Conservation (phyloP, 2,329 filamentous ascomycete species). For the Cadophora luteo-olivacea region DNA sequence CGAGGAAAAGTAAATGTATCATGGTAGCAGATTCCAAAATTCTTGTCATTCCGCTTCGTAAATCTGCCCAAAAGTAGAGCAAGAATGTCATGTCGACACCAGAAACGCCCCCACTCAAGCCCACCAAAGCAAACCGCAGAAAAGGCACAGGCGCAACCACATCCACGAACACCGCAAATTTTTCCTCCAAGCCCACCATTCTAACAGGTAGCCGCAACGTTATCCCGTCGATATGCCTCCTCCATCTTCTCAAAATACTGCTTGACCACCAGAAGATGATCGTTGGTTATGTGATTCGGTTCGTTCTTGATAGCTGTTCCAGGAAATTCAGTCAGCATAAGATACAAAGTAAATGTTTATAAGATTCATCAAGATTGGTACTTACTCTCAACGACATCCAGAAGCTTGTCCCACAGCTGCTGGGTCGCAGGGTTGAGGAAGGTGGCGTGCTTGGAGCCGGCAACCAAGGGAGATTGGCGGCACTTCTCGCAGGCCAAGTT, state of each 20-base stretch:
- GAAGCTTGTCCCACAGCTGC: too few species aligned
- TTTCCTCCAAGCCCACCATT: not conserved
- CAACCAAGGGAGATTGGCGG: too few species aligned
- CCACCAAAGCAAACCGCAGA: not conserved
- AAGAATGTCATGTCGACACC: not conserved
- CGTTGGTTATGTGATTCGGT: too few species aligned
- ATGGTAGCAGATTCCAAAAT: not conserved
- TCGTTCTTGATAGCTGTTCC: too few species aligned
- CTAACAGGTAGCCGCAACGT: not conserved
- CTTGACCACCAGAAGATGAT: not conserved
- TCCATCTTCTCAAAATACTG: not conserved
- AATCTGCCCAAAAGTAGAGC: not conserved
- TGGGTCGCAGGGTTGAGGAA: too few species aligned
- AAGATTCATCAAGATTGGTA: too few species aligned
- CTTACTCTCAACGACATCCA: too few species aligned
- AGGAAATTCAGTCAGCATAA: too few species aligned
- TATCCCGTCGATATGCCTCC: not conserved
- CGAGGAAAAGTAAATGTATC: too few species aligned
- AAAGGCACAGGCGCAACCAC: not conserved
- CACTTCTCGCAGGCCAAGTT: too few species aligned
- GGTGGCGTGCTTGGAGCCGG: too few species aligned
- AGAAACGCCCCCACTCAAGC: not conserved
- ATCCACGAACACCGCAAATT: not conserved
- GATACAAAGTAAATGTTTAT: too few species aligned
- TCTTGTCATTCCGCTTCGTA: not conserved